Base-by-base conservation (phyloP, 2,329 filamentous ascomycete species). In the Bipolaris gigantea region DNA sequence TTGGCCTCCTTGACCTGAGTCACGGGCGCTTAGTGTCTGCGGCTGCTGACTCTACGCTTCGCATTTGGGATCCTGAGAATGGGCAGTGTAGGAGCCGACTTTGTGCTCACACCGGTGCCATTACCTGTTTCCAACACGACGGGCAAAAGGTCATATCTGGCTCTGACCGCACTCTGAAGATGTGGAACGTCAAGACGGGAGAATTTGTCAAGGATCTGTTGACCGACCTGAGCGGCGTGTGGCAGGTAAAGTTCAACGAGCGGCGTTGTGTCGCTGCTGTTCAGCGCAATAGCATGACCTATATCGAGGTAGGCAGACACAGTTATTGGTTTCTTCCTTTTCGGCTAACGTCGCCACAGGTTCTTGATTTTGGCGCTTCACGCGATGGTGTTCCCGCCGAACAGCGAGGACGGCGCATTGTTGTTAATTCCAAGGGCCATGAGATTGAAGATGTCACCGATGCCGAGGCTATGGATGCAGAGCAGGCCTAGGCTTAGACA, bases 81-180 rank as follows among this genome's bases (percentile, higher is more conserved):
- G 94, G 94, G 7, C 87, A 90, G 61, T 97, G 94, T 75, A 92
- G 91, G 73, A 92, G 89, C 69, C 93, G 89, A 10, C 80, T 99
- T 53, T 93, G 89, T 64, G 94, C 94, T 0, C 94, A 99, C 69
- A 97, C 93, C 0, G 94, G 93, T 33, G 94, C 94, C 19, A 99
- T 99, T 61, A 99, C 94, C 4, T 99, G 94, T 75, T 99, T 99
- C 76, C 94, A 99, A 75, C 94, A 99, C 66, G 94, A 99, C 71
- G 91, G 89, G 0, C 89, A 92, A 62, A 99, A 99, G 72, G 92
- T 99, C 32, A 96, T 99, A 53, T 96, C 90, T 36, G 94, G 94
- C 50, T 96, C 91, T 55, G 94, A 99, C 73, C 87, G 93, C 67
- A 97, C 91, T 3, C 81, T 99, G 60, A 99, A 99, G 80, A 95